Evolutionary conservation across 2,329 filamentous ascomycete species (phyloP), one percentile per base, ranked within the genome.

Genomic region (Aureobasidium sp.): DNA sequence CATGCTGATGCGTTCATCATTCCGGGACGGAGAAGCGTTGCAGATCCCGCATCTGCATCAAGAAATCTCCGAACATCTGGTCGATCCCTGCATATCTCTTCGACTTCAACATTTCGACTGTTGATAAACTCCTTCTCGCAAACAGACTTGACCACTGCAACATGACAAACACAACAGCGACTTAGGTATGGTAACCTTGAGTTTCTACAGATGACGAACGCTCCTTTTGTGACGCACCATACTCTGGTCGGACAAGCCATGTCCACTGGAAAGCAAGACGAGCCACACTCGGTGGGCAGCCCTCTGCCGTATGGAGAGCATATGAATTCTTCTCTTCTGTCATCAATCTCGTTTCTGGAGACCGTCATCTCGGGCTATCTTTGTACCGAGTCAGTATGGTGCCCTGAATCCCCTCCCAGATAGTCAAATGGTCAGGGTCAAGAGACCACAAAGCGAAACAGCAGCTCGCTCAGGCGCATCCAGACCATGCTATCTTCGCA

Each of bases 51-150:
- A 42, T 12, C 25, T 56, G 37, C 39, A 44, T 57, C 53, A 57
- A 57, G 53, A 57, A 57, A 57, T 57, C 53, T 57, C 53, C 53
- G 53, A 57, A 57, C 20, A 25, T 55, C 37, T 34, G 44, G 39
- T 56, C 52, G 52, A 56, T 56, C 52, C 22, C n/a, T 41, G 22
- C 20, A 27, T 15, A 29, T 41, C 37, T 53, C 22, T 27, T 9
- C 15, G 22, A 53, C 22, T 22, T 25, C 48, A 37, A 37, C 31
- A 37, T 11, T 51, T 51, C 20, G 15, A 11, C 31, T 34, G 3
- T 34, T 9, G 31, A 22, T 8, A 20, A 12, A n/a, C 39, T 41
- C 17, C 14, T n/a, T 25, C 31, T 51, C 20, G 12, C 8, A 37
- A 5, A 51, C 11, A 17, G 20, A 9, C 31, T 15, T 14, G 31